Percentiles rank a stretch among this genome's conserved stretches.
Conservation (phyloP, 768 basidiomycete genomes). For the Roridomyces roridus region DNA sequence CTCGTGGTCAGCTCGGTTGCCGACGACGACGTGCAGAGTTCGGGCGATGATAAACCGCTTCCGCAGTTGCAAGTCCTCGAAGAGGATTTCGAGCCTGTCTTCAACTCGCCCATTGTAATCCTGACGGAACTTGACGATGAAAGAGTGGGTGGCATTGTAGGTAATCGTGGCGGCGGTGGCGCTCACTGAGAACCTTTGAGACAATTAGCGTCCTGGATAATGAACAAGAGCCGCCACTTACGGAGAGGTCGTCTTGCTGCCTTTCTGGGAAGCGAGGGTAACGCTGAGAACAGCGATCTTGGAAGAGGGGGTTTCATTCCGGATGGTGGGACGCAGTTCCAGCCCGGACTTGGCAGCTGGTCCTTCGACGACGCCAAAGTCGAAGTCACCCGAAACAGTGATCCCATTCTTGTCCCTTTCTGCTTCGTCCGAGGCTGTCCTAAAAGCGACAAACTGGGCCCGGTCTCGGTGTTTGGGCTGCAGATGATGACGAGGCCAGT, state of each 20-base stretch:
- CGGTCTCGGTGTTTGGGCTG: constrained; percentile 40
- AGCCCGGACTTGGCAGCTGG: constrained; percentile 33
- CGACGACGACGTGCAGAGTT: constrained; percentile 49
- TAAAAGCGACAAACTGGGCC: constrained; percentile 45
- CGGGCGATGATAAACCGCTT: constrained; percentile 58
- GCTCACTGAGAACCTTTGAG: constrained; percentile 32
- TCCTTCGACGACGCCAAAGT: constrained; percentile 60
- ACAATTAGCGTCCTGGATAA: background rate
- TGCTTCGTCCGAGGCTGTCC: constrained; percentile 53
- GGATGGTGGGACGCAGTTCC: constrained; percentile 26
- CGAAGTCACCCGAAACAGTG: constrained; percentile 45
- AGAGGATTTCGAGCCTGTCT: constrained; percentile 58
- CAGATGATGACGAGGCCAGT: constrained; percentile 43
- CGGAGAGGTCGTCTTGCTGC: constrained; percentile 26
- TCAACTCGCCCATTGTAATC: constrained; percentile 52
- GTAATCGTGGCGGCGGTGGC: constrained; percentile 26
- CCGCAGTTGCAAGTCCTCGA: constrained; percentile 50
- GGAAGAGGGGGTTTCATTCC: constrained; percentile 37
- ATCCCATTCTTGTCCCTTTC: constrained; percentile 63
- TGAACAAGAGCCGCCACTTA: constrained; percentile 23
- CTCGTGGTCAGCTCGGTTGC: constrained; percentile 51
- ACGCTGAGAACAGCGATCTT: constrained; percentile 33
- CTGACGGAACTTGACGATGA: constrained; percentile 43
- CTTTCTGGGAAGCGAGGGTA: constrained; percentile 39
- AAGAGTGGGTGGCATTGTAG: constrained; percentile 27